Percentiles rank a stretch among this genome's conserved stretches.
These are phyloP conservation scores for Neonectria coccinea DNA, from an alignment of 2,329 filamentous ascomycete species.

Conservation along the genomic window DNA sequence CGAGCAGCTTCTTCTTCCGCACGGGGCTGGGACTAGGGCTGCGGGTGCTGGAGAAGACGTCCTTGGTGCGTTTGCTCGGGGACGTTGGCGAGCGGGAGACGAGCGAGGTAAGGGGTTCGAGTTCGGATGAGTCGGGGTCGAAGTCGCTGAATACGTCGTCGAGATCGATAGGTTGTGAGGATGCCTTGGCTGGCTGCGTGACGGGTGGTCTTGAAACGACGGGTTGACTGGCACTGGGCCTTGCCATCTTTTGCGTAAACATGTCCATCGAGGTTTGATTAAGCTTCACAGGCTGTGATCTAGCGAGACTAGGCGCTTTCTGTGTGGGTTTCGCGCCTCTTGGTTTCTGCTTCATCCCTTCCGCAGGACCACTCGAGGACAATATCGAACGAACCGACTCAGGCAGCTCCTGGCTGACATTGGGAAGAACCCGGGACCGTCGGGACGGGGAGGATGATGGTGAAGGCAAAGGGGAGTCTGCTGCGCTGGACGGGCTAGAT, in stretches of 20 bases:
- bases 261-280: slow-evolving; percentile 52
- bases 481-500: slow-evolving; percentile 55
- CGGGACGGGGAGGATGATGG: slow-evolving; percentile 37
- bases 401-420: slow-evolving; percentile 37
- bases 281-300: slow-evolving; percentile 32
- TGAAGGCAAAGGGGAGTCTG: slow-evolving; percentile 46
- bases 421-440: slow-evolving; percentile 28
- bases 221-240: slow-evolving; percentile 20
- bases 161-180: not conserved
- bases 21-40: slow-evolving; percentile 30
- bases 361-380: slow-evolving; percentile 36
- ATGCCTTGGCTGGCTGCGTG: not conserved
- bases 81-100: slow-evolving; percentile 13
- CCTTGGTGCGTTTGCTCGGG: slow-evolving; percentile 22
- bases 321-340: not conserved
- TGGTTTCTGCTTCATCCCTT: slow-evolving; percentile 33
- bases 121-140: slow-evolving; percentile 20
- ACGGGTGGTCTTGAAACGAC: slow-evolving; percentile 10
- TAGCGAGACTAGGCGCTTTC: slow-evolving; percentile 12
- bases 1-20: slow-evolving; percentile 54
- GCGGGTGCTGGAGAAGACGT: slow-evolving; percentile 2
- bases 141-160: slow-evolving; percentile 33
- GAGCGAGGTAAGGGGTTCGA: slow-evolving; percentile 21
- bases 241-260: slow-evolving; percentile 40
- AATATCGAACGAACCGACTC: slow-evolving; percentile 42